phyloP scores from a whole-genome alignment of 2,329 filamentous ascomycete genomes.

The Talaromyces sp. region DNA sequence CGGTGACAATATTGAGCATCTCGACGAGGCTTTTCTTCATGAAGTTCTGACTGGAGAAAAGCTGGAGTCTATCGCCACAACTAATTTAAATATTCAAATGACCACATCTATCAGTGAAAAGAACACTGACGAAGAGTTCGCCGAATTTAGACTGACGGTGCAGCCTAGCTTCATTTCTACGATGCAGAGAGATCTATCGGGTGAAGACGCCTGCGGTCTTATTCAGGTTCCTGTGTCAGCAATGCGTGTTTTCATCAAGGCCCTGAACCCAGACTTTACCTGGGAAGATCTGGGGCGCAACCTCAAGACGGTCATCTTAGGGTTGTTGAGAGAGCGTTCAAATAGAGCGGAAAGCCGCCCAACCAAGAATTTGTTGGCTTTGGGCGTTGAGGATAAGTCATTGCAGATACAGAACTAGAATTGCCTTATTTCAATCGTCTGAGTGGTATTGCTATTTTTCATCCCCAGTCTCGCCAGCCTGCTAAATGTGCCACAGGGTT shows the following conservation, averaged over 20 bases:
- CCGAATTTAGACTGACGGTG: background rate
- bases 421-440: background rate
- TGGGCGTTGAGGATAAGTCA: background rate
- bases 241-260: background rate
- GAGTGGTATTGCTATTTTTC: no score
- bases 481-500: no score
- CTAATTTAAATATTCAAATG: background rate
- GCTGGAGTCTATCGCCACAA: background rate
- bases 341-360: conserved; percentile 9
- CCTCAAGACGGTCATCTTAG: conserved; percentile 10
- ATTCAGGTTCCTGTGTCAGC: background rate
- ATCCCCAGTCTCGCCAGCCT: no score
- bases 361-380: conserved; percentile 4
- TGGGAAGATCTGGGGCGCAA: conserved; percentile 11
- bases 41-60: background rate
- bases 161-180: background rate
- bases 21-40: background rate
- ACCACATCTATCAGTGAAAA: background rate
- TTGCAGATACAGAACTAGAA: background rate
- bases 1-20: background rate
- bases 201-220: background rate
- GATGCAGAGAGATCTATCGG: background rate
- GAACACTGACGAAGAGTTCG: background rate
- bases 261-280: background rate
- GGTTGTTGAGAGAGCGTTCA: conserved; percentile 10